Evolutionary conservation across 139 green algal species (phyloP).

Genomic region (Chlamydomonas applanata): DNA sequence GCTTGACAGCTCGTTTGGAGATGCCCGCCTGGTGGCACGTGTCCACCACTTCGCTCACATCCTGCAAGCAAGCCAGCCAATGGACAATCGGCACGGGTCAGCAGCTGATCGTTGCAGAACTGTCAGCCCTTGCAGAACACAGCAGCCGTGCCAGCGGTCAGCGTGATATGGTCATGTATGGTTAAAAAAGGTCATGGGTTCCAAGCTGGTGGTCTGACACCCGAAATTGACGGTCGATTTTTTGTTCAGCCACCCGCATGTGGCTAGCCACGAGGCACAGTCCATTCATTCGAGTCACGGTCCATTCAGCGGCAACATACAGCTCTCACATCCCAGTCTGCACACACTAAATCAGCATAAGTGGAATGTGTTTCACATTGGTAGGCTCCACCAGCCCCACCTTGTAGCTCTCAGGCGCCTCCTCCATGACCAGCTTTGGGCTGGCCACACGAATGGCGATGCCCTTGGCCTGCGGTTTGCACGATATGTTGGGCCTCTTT

Average conservation of each 20-base stretch:
- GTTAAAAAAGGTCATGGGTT: too few relatives aligned
- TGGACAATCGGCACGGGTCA: background rate
- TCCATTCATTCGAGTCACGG: too few relatives aligned
- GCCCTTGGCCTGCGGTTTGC: slow-evolving; percentile 47
- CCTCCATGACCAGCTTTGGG: slow-evolving; percentile 87
- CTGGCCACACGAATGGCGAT: slow-evolving; percentile 65
- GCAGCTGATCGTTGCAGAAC: too few relatives aligned
- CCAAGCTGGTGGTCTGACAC: too few relatives aligned
- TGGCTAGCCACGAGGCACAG: too few relatives aligned
- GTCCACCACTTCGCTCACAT: slow-evolving; percentile 83
- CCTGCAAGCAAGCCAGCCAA: slow-evolving; percentile 18
- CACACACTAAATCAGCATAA: background rate
- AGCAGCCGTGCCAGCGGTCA: too few relatives aligned
- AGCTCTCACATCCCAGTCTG: background rate
- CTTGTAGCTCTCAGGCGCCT: slow-evolving; percentile 91
- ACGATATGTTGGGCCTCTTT: too few relatives aligned
- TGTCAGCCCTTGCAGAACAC: too few relatives aligned
- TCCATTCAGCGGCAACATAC: background rate
- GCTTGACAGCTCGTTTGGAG: slow-evolving; percentile 75
- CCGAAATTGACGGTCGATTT: too few relatives aligned
- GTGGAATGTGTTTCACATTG: background rate
- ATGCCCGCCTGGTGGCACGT: slow-evolving; percentile 86
- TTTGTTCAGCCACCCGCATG: too few relatives aligned
- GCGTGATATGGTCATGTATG: too few relatives aligned
- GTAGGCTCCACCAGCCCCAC: background rate